These are phyloP conservation scores for Luffa aegyptiaca DNA, from an alignment of 306 rosid species.

Conservation along the genomic window DNA sequence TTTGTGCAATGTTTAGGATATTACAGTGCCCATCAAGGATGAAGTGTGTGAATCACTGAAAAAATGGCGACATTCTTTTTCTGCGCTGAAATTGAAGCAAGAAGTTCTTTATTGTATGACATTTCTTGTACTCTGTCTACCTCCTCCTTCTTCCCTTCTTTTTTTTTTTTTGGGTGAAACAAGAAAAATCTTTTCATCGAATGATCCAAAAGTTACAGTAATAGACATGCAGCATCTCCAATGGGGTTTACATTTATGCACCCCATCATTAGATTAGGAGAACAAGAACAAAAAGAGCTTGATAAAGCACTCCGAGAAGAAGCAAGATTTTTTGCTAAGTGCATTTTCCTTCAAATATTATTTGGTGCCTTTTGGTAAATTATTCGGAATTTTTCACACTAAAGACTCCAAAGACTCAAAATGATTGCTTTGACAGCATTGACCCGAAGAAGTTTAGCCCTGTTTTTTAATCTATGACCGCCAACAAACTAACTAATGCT, in stretches of 20 bases:
- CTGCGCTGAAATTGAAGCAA: constrained; percentile 91
- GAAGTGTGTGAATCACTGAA: constrained; percentile 68
- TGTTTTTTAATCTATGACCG: neutral
- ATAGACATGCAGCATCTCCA: neutral
- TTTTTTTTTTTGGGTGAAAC: neutral
- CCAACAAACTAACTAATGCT: neutral
- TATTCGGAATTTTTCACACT: neutral
- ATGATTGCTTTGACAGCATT: neutral
- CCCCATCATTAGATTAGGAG: neutral
- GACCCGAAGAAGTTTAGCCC: neutral
- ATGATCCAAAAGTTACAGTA: neutral
- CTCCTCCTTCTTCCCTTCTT: neutral
- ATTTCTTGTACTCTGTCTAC: neutral
- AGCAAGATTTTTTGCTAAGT: neutral
- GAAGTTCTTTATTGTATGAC: constrained; percentile 79
- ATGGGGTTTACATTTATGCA: neutral
- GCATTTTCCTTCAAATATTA: neutral
- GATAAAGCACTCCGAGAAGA: neutral
- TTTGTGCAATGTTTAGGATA: constrained; percentile 42
- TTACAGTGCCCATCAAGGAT: constrained; percentile 75
- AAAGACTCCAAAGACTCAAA: neutral
- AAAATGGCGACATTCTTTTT: constrained; percentile 77
- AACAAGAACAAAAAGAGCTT: neutral
- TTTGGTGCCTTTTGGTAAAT: neutral
- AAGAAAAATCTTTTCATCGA: neutral